Conservation (phyloP, 805 yeast species). For the Barnettozyma vustinii region DNA sequence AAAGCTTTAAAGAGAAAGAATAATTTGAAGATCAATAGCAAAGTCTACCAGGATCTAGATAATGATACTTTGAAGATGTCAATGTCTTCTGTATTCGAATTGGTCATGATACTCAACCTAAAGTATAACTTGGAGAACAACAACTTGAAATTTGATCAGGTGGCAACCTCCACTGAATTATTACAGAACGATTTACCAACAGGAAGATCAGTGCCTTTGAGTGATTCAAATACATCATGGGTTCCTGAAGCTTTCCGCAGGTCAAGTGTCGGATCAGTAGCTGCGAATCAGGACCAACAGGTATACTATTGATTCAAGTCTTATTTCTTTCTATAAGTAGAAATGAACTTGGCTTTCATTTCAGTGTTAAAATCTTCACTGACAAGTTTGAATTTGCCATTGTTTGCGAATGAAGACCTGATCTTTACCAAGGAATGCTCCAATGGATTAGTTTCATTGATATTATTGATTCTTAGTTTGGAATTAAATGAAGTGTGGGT, state of each 20-base stretch:
- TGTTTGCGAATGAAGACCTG: constrained; percentile 31
- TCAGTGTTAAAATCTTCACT: constrained; percentile 38
- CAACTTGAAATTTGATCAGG: constrained; percentile 20
- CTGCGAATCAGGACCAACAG: not conserved
- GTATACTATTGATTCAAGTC: not conserved
- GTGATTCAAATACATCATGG: constrained; percentile 16
- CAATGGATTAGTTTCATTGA: constrained; percentile 17
- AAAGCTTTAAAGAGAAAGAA: constrained; percentile 4
- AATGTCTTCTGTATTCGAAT: constrained; percentile 35
- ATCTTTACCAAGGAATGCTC: constrained; percentile 23
- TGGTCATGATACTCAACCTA: constrained; percentile 33
- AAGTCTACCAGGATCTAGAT: constrained; percentile 8
- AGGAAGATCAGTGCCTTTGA: constrained; percentile 22
- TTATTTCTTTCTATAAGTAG: constrained; percentile 23
- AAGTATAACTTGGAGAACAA: constrained; percentile 40
- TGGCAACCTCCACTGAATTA: constrained; percentile 12
- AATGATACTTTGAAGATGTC: constrained; percentile 25
- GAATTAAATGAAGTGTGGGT: constrained; percentile 19
- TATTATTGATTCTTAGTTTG: constrained; percentile 23
- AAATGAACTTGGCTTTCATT: constrained; percentile 41
- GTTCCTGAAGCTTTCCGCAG: constrained; percentile 7
- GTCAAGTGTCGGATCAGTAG: not conserved
- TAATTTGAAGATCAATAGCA: constrained; percentile 3
- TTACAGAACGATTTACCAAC: constrained; percentile 16
- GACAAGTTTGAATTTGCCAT: constrained; percentile 45